A percentile compares a stretch with the other conserved stretches of the same genome.
phyloP scores from a whole-genome alignment of 768 basidiomycete genomes.

The Gyrodon lividus region DNA sequence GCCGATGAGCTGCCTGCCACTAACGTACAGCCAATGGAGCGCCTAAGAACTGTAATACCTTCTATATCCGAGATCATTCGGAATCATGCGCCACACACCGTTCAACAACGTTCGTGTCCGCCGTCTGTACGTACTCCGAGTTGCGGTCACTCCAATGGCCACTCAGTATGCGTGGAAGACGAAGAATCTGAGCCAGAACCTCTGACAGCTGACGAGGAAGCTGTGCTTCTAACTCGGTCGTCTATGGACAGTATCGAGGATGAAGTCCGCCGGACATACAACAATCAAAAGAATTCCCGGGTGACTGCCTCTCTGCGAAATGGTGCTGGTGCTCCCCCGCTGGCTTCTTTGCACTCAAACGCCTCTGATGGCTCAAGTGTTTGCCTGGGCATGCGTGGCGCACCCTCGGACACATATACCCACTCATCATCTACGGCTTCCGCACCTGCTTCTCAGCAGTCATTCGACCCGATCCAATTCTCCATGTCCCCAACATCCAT shows the following conservation, averaged over 20 bases:
- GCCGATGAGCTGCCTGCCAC: constrained; percentile 6
- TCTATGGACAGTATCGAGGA: constrained; percentile 87
- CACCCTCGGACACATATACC: constrained; percentile 53
- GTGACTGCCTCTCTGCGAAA: constrained; percentile 40
- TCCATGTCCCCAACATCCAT: constrained; percentile 50
- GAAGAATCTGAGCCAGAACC: constrained; percentile 51
- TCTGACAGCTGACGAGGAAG: constrained; percentile 53
- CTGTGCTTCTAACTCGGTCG: constrained; percentile 70
- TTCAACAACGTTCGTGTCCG: constrained; percentile 46
- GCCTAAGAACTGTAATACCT: constrained; percentile 56
- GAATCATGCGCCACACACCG: constrained; percentile 63
- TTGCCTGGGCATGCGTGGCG: constrained; percentile 16
- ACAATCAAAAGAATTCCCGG: constrained; percentile 45
- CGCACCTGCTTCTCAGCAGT: constrained; percentile 21
- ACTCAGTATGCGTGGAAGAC: constrained; percentile 50
- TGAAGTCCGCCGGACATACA: constrained; percentile 72
- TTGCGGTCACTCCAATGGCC: constrained; percentile 47
- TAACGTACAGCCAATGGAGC: constrained; percentile 25
- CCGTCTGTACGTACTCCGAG: constrained; percentile 46
- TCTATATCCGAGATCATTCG: constrained; percentile 90
- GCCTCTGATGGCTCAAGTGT: constrained; percentile 59
- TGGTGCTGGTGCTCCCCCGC: constrained; percentile 36
- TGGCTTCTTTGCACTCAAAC: constrained; percentile 39
- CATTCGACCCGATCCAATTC: constrained; percentile 28
- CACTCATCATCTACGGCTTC: constrained; percentile 43